Evolutionary conservation across 1,284 basidiomycete species (phyloP), one percentile per base, ranked within the genome.

Genomic region (Moesziomyces sp.): DNA sequence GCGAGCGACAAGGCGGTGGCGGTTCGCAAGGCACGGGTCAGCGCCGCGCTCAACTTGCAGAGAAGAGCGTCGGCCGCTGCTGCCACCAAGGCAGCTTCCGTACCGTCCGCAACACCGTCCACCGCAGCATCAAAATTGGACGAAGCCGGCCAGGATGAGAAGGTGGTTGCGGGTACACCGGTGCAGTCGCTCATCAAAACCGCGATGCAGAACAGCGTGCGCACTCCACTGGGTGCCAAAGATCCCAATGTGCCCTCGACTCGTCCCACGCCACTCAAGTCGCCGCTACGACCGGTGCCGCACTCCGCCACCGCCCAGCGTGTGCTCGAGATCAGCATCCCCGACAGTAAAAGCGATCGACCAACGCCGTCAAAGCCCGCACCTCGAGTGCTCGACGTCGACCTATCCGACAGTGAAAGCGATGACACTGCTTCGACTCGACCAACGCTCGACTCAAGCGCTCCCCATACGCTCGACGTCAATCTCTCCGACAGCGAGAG

Each of bases 181-280:
- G 11, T 13, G 10, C 30, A 34, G 30, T 34, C 44, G 13, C 35
- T 30, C 8, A 23, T 13, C 16, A 21, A 21, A 21, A 21, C 21
- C 21, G 21, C 21, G 21, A 21, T 21, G 21, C 21, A 21, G 21
- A 21, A 21, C 21, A 21, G 21, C 21, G 21, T 21, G 2, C 66
- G 66, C 47, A 69, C 60, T 13, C 66, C 66, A 2, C 40, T 69
- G 1, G 38, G 60, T 48, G 45, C 19, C 49, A 69, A 63, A 44
- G 53, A 69, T 46, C 11, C 24, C 24, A 69, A 69, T 43, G 18
- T 69, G 40, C 66, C 47, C 16, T n/a, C 30, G 18, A 34, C 46
- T 19, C 57, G 46, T 43, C 34, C 50, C 0, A 40, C 58, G 3
- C 46, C 47, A 3, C 30, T 23, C 14, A 44, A 38, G 0, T 35